A percentile compares a stretch with the other conserved stretches of the same genome.
These are phyloP conservation scores for Trichoderma atrobrunneum DNA, from an alignment of 2,329 filamentous ascomycete genomes.

Conservation along the genomic window DNA sequence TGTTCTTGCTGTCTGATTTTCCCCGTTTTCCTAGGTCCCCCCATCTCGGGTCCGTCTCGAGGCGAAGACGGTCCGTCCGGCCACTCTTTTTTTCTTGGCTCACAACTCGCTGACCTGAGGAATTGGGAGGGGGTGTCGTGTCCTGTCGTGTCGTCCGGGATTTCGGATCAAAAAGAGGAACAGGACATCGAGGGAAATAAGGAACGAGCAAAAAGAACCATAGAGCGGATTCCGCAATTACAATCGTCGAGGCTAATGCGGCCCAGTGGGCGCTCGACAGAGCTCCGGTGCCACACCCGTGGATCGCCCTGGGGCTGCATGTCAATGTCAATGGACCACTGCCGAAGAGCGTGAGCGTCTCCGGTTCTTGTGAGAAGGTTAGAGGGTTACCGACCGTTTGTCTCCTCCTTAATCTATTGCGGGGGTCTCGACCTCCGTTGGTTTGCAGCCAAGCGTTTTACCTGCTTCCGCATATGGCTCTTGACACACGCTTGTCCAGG, in stretches of 20 bases:
- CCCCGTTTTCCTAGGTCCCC: not conserved
- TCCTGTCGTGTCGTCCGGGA: not conserved
- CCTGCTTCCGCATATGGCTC: constrained; percentile 1
- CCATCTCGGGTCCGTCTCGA: constrained; percentile 7
- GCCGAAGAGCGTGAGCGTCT: not conserved
- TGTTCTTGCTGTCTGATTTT: not conserved
- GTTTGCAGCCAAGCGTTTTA: constrained; percentile 14
- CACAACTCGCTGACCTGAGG: not conserved
- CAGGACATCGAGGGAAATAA: not conserved
- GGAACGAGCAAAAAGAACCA: not conserved
- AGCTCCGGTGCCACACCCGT: constrained; percentile 16
- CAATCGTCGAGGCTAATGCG: not conserved
- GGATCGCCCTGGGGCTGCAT: constrained; percentile 1
- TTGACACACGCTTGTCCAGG: constrained; percentile 16
- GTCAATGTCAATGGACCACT: constrained; percentile 7
- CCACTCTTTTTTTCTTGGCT: not conserved
- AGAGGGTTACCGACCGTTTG: constrained; percentile 2
- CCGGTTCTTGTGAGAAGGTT: not conserved
- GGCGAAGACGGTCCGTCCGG: not conserved
- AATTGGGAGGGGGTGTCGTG: not conserved
- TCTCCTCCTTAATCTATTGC: constrained; percentile 17
- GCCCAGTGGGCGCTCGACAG: constrained; percentile 4
- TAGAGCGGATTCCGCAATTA: constrained; percentile 12
- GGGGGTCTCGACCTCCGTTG: constrained; percentile 2
- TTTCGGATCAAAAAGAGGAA: not conserved